Evolutionary conservation across 352 stramenopile species (phyloP).

Genomic region (Globisporangium middletonii): DNA sequence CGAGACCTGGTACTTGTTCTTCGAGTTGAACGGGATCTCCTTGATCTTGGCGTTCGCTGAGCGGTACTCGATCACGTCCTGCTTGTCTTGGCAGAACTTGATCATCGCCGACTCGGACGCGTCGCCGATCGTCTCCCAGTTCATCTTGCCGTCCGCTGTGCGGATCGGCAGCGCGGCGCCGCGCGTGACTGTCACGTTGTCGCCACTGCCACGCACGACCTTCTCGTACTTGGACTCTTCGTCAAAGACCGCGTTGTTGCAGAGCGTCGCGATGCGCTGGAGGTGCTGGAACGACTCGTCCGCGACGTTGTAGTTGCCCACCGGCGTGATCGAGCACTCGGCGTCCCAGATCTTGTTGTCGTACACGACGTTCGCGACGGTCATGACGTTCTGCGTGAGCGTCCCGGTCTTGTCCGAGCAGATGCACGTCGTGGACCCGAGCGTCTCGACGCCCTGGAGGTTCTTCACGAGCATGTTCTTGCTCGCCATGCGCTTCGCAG

Average conservation of each 20-base stretch:
- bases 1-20: conserved; percentile 85
- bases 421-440: conserved; percentile 91
- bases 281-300: conserved; percentile 55
- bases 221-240: conserved; percentile 36
- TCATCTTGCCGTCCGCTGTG: conserved; percentile 11
- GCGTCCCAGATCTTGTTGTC: conserved; percentile 64
- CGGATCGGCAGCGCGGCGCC: conserved; percentile 12
- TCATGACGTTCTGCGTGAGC: conserved; percentile 94
- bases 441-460: conserved; percentile 89
- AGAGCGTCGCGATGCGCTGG: conserved; percentile 82
- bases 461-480: conserved; percentile 95
- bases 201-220: conserved; percentile 14
- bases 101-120: conserved; percentile 82
- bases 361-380: conserved; percentile 80
- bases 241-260: conserved; percentile 88
- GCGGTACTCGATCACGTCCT: conserved; percentile 67
- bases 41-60: conserved; percentile 67
- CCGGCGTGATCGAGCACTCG: conserved; percentile 70
- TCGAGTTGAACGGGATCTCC: conserved; percentile 82
- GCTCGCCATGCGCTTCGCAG: conserved; percentile 82
- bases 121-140: conserved; percentile 65
- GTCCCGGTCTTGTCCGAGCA: conserved; percentile 96
- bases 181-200: conserved; percentile 13
- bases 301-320: conserved; percentile 44
- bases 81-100: conserved; percentile 77